A percentile compares a stretch with the other conserved stretches of the same genome.
These are phyloP conservation scores for Sporothrix euskadiensis DNA, from an alignment of 2,329 filamentous ascomycete species.

Conservation along the genomic window DNA sequence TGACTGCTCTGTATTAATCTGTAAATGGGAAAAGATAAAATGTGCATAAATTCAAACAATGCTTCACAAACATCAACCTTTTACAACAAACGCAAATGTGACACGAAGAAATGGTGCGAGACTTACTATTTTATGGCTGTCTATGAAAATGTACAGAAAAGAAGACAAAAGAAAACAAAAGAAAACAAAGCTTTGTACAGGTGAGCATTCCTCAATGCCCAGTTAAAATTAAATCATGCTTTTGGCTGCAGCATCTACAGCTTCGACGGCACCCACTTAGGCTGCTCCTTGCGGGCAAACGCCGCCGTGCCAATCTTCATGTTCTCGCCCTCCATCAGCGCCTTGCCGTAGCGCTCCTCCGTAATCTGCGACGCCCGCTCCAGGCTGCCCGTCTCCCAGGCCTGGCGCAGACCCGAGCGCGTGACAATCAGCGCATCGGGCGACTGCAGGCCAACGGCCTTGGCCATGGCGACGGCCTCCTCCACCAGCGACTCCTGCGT, in stretches of 20 bases:
- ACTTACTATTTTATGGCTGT: neutral
- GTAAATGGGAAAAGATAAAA: neutral
- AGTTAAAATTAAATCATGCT: too few relatives aligned
- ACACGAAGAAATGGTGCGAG: too few relatives aligned
- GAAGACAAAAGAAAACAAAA: constrained; percentile 8
- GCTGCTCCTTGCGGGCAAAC: constrained; percentile 35
- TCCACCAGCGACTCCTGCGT: constrained; percentile 44
- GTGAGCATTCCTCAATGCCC: neutral
- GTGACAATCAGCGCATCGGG: constrained; percentile 74
- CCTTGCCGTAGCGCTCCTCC: constrained; percentile 35
- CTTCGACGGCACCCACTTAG: constrained; percentile 36
- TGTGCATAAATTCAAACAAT: neutral
- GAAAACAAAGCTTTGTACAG: constrained; percentile 3
- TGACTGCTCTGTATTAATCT: neutral
- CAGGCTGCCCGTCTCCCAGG: constrained; percentile 60
- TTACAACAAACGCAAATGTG: too few relatives aligned
- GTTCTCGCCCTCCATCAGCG: constrained; percentile 34
- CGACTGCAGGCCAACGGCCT: constrained; percentile 63
- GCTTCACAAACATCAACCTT: too few relatives aligned
- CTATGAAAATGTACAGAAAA: constrained; percentile 11
- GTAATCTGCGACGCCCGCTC: constrained; percentile 35
- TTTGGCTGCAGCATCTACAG: constrained; percentile 25
- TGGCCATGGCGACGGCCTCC: constrained; percentile 60
- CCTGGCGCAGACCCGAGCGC: constrained; percentile 68
- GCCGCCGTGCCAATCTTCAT: constrained; percentile 37